A percentile compares a stretch with the other conserved stretches of the same genome.
Conservation (phyloP, 371 early-diverging fungal species). For the Capillidium rhysosporum region DNA sequence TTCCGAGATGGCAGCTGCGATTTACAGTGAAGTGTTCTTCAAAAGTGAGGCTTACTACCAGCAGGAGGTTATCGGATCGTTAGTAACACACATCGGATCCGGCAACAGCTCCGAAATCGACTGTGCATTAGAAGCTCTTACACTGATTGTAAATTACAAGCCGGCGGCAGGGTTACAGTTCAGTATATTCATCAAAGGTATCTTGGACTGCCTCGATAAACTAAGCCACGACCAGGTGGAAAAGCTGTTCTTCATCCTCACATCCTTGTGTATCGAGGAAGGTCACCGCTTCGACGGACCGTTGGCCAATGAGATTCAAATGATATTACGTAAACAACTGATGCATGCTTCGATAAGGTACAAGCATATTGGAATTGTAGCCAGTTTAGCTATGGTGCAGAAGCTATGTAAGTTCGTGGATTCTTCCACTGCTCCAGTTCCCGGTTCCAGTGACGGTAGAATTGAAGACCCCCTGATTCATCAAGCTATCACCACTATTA, state of each 20-base stretch:
- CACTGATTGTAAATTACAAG: constrained; percentile 25
- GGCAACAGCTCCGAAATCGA: constrained; percentile 43
- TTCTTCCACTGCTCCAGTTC: neutral
- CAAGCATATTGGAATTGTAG: constrained; percentile 56
- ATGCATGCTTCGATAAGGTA: constrained; percentile 43
- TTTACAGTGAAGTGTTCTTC: constrained; percentile 28
- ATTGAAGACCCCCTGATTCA: neutral
- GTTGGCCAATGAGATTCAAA: constrained; percentile 45
- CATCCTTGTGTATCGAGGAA: constrained; percentile 36
- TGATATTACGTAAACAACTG: constrained; percentile 61
- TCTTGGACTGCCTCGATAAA: constrained; percentile 58
- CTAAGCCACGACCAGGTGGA: constrained; percentile 39
- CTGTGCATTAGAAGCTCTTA: constrained; percentile 33
- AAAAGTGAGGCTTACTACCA: constrained; percentile 38
- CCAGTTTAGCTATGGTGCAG: constrained; percentile 45
- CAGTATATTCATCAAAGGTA: constrained; percentile 50
- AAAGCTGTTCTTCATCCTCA: constrained; percentile 42
- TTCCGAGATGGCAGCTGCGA: constrained; percentile 20
- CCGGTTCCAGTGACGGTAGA: neutral
- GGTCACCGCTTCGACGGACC: constrained; percentile 8
- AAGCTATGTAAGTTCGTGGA: constrained; percentile 25
- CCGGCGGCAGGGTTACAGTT: constrained; percentile 29
- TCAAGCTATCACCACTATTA: neutral
- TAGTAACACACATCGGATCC: constrained; percentile 69
- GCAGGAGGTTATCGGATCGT: constrained; percentile 54